Conservation (phyloP, 176 grass and related monocot species). For the Aegilops bicornis region DNA sequence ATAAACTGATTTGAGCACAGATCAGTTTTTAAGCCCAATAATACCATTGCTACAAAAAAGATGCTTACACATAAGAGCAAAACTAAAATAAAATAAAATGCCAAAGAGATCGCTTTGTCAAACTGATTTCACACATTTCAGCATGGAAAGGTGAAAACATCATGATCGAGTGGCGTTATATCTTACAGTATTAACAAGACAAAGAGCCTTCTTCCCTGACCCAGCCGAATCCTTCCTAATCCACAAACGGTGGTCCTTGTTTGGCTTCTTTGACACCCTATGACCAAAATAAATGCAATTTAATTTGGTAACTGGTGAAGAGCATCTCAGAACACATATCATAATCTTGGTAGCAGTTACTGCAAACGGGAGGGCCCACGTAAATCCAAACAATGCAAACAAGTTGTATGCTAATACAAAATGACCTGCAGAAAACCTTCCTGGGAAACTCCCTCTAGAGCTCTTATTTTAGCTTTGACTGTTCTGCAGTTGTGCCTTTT, state of each 20-base stretch:
- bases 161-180: not conserved
- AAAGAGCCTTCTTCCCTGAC: slow-evolving; percentile 71
- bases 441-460: not conserved
- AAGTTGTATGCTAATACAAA: not conserved
- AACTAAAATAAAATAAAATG: not conserved
- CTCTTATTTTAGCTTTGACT: not conserved
- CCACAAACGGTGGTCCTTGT: slow-evolving; percentile 86
- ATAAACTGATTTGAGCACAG: slow-evolving; percentile 38
- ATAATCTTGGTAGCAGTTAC: not conserved
- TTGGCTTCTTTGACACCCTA: slow-evolving; percentile 60
- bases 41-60: not conserved
- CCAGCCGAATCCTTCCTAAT: slow-evolving; percentile 77
- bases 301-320: not conserved
- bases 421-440: not conserved
- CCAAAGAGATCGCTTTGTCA: slow-evolving; percentile 3
- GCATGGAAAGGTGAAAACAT: not conserved
- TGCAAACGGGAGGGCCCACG: not conserved
- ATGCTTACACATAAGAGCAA: not conserved
- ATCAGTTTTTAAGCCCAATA: slow-evolving; percentile 26
- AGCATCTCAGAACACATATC: not conserved
- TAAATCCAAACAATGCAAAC: not conserved
- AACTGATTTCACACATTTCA: not conserved
- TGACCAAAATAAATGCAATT: slow-evolving; percentile 31
- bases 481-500: not conserved
- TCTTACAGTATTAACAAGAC: slow-evolving; percentile 84